These are phyloP conservation scores for Penicillium sp. DNA, from an alignment of 2,329 filamentous ascomycete genomes.

Conservation along the genomic window DNA sequence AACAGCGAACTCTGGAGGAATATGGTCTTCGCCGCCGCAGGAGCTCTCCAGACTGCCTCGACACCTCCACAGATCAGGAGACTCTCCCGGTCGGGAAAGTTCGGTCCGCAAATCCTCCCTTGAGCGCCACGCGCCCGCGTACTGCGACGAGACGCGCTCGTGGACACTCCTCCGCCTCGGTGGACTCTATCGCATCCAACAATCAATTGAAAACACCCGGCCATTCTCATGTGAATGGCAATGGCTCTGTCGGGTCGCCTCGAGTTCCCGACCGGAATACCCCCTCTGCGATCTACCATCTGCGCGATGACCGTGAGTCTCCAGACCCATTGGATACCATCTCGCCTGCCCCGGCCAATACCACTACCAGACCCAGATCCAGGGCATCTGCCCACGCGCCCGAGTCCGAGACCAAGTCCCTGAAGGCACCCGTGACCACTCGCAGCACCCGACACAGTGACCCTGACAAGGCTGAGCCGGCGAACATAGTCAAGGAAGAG, in stretches of 20 bases:
- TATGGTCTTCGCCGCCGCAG: slow-evolving; percentile 25
- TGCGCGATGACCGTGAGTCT: slow-evolving; percentile 18
- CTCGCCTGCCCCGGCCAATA: slow-evolving; percentile 12
- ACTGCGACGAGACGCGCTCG: slow-evolving; percentile 15
- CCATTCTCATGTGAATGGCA: slow-evolving; percentile 10
- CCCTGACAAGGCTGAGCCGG: not conserved
- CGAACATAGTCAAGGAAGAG: not conserved
- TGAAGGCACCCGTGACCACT: slow-evolving; percentile 14
- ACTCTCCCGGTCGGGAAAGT: slow-evolving; percentile 6
- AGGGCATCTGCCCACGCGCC: not conserved
- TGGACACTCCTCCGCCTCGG: slow-evolving; percentile 16
- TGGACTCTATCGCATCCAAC: slow-evolving; percentile 14
- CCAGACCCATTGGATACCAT: slow-evolving; percentile 29
- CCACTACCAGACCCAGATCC: slow-evolving; percentile 8
- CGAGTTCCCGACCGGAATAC: slow-evolving; percentile 13
- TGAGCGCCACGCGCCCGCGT: slow-evolving; percentile 19
- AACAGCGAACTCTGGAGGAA: slow-evolving; percentile 25
- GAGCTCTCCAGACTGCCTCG: slow-evolving; percentile 36
- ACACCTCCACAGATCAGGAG: slow-evolving; percentile 28
- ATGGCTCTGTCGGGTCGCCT: slow-evolving; percentile 10
- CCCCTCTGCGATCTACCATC: slow-evolving; percentile 9
- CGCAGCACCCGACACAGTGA: slow-evolving; percentile 16
- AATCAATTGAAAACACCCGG: slow-evolving; percentile 13
- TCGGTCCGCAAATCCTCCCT: slow-evolving; percentile 12
- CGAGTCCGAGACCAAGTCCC: slow-evolving; percentile 11